Evolutionary conservation across 352 stramenopile species (phyloP).

Genomic region (Globisporangium okanoganense): DNA sequence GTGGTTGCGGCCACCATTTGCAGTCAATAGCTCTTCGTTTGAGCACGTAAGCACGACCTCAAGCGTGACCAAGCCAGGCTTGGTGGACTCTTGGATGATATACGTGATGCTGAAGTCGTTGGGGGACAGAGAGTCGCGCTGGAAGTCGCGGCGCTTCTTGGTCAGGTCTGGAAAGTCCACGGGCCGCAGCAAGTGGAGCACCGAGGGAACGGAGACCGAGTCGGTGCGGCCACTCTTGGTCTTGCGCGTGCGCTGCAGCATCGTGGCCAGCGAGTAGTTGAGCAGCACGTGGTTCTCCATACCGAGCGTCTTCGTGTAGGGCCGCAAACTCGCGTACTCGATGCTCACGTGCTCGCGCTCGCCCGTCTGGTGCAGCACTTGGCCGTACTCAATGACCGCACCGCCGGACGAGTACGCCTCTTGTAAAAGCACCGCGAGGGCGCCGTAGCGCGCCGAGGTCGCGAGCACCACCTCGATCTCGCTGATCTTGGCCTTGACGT

Average conservation of each 20-base stretch:
- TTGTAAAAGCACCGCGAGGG: constrained; percentile 40
- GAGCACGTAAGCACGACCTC: constrained; percentile 59
- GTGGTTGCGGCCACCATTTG: constrained; percentile 4
- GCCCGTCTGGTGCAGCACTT: constrained; percentile 51
- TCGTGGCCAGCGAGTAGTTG: constrained; percentile 56
- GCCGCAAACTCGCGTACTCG: constrained; percentile 45
- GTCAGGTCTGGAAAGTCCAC: constrained; percentile 34
- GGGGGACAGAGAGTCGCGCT: constrained; percentile 25
- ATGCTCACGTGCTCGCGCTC: constrained; percentile 60
- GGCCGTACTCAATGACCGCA: constrained; percentile 36
- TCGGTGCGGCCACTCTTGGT: constrained; percentile 25
- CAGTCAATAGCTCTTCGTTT: constrained; percentile 18
- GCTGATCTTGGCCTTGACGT: constrained; percentile 37
- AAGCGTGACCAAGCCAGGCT: constrained; percentile 36
- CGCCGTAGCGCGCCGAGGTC: constrained; percentile 28
- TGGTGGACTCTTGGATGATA: constrained; percentile 51
- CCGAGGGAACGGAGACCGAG: constrained; percentile 40
- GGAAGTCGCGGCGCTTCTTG: constrained; percentile 33
- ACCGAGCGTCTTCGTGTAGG: constrained; percentile 21
- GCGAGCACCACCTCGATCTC: constrained; percentile 54
- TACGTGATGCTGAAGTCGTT: constrained; percentile 67
- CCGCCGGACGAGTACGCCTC: constrained; percentile 40
- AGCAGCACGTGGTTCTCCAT: constrained; percentile 57
- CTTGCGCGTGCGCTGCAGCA: constrained; percentile 54
- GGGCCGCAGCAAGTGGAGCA: constrained; percentile 60